Conservation (phyloP, 352 stramenopile genomes). For the Pythium aphanidermatum region DNA sequence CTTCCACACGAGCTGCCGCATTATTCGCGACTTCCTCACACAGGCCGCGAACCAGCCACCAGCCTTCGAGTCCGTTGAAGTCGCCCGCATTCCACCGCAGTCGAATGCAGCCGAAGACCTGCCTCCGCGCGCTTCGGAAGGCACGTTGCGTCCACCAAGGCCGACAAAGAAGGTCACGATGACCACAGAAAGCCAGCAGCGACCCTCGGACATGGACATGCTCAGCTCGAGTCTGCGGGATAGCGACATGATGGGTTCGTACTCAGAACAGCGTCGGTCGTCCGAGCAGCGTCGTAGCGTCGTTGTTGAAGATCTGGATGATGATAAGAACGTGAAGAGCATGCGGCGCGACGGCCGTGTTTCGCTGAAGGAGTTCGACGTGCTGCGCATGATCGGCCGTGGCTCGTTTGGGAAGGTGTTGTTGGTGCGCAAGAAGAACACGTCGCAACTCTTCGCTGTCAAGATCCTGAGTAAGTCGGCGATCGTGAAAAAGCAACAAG, state of each 20-base stretch:
- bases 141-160: neutral
- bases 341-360: conserved; percentile 24
- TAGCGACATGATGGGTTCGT: conserved; percentile 27
- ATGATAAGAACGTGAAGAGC: conserved; percentile 35
- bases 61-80: conserved; percentile 48
- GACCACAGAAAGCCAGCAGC: neutral
- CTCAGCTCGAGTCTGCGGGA: conserved; percentile 37
- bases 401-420: conserved; percentile 92
- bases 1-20: conserved; percentile 55
- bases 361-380: conserved; percentile 84
- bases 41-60: conserved; percentile 71
- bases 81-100: conserved; percentile 23
- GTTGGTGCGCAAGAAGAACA: conserved; percentile 75
- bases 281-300: conserved; percentile 48
- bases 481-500: conserved; percentile 79
- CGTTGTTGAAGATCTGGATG: conserved; percentile 63
- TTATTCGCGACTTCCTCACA: conserved; percentile 71
- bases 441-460: conserved; percentile 69
- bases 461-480: conserved; percentile 80
- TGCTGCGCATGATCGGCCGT: conserved; percentile 89
- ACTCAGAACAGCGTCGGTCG: neutral
- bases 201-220: conserved; percentile 24
- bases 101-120: too few relatives aligned
- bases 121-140: too few relatives aligned
- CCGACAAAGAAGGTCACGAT: neutral